phyloP scores from a whole-genome alignment of 805 yeast species.

The Candida loeiensis region DNA sequence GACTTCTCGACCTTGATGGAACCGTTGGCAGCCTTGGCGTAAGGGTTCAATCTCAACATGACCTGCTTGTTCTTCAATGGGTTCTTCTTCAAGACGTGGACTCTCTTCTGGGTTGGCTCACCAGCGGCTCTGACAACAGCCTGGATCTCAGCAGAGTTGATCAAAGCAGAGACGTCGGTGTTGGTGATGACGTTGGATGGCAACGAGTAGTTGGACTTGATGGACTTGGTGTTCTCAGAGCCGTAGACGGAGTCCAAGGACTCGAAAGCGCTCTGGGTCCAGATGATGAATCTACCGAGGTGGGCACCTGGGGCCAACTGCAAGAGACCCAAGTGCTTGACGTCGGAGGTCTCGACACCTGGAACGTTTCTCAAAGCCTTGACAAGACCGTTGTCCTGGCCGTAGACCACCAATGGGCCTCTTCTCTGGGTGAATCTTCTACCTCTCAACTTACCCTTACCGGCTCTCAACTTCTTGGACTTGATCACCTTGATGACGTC shows the following conservation, averaged over 20 bases:
- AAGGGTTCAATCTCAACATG: constrained; percentile 97
- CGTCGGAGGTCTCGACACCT: constrained; percentile 98
- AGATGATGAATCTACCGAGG: constrained; percentile 98
- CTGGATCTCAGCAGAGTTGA: constrained; percentile 99
- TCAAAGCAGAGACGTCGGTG: constrained; percentile 94
- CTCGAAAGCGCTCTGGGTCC: constrained; percentile 99
- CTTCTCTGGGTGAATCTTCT: constrained; percentile 99
- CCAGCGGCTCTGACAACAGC: constrained; percentile 96
- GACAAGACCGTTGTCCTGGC: constrained; percentile 94
- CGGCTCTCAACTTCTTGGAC: constrained; percentile 98
- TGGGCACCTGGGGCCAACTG: constrained; percentile 99
- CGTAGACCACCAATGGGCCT: constrained; percentile 99
- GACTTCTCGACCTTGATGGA: constrained; percentile 69
- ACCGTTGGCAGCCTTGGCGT: constrained; percentile 95
- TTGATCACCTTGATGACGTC: constrained; percentile 97
- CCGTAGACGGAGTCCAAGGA: constrained; percentile 97
- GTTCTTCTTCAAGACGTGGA: constrained; percentile 89
- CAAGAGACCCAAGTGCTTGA: constrained; percentile 86
- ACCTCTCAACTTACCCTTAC: constrained; percentile 99
- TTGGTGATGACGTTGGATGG: constrained; percentile 93
- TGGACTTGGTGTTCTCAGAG: constrained; percentile 76
- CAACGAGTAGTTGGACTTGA: constrained; percentile 86
- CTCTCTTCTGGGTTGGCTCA: constrained; percentile 91
- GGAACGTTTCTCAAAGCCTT: constrained; percentile 99
- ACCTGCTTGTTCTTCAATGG: constrained; percentile 98